A percentile compares a stretch with the other conserved stretches of the same genome.
Evolutionary conservation across 2,329 filamentous ascomycete species (phyloP).

Genomic region (Cladosporium sp.): DNA sequence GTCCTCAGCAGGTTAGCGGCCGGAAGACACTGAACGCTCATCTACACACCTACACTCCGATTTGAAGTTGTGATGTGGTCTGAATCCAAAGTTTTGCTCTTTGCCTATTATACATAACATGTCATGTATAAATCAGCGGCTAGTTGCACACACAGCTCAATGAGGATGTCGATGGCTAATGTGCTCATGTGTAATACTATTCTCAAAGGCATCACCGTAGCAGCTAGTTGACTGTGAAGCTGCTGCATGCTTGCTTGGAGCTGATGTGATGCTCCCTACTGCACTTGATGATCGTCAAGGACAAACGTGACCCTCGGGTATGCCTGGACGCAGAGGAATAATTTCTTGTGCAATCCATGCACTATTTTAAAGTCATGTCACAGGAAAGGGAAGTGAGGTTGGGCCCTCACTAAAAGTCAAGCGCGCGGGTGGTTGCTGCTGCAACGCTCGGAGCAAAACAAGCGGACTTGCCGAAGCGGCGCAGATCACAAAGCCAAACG

Average conservation of each 20-base stretch:
- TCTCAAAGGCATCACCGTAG: neutral
- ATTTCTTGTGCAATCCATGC: neutral
- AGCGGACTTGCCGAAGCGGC: neutral
- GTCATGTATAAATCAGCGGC: too few species aligned
- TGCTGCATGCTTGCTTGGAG: neutral
- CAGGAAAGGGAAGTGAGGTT: neutral
- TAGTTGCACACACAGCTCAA: too few species aligned
- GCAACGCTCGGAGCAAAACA: slow-evolving; percentile 1
- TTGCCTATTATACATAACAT: too few species aligned
- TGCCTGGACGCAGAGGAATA: neutral
- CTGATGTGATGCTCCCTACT: neutral
- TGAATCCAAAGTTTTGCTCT: too few species aligned
- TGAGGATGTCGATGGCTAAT: too few species aligned
- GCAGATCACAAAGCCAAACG: slow-evolving; percentile 1
- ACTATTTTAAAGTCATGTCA: neutral
- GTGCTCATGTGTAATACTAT: neutral
- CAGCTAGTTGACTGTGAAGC: neutral
- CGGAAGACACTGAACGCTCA: too few species aligned
- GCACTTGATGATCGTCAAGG: neutral
- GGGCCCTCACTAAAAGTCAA: neutral
- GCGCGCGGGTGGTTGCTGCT: neutral
- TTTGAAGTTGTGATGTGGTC: too few species aligned
- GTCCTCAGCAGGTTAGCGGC: too few species aligned
- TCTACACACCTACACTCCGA: too few species aligned
- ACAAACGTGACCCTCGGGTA: neutral